phyloP scores from a whole-genome alignment of 441 rosid genomes.

The Eugenia klotzschiana region DNA sequence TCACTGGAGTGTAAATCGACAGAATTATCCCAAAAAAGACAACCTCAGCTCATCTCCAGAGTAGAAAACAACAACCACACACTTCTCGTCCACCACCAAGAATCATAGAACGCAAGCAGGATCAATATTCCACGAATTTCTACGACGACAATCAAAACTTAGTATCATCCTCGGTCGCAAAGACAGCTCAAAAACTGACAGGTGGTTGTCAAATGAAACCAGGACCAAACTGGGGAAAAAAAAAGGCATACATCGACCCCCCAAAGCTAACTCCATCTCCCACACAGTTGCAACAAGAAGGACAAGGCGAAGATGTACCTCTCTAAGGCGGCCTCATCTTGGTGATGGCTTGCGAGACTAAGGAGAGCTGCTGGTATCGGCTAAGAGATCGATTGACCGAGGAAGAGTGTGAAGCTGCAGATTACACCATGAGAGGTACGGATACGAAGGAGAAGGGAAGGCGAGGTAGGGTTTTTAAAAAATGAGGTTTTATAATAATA shows the following conservation, averaged over 20 bases:
- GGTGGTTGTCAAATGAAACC: neutral
- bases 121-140: neutral
- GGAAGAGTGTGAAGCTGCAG: neutral
- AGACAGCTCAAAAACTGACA: neutral
- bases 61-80: neutral
- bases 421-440: neutral
- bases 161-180: neutral
- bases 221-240: neutral
- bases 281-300: neutral
- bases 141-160: neutral
- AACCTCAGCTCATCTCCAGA: neutral
- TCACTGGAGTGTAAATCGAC: neutral
- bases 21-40: neutral
- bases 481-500: neutral
- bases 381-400: neutral
- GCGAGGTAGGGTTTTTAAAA: neutral
- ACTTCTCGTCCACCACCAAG: neutral
- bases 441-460: neutral
- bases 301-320: neutral
- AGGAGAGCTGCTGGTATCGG: neutral
- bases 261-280: neutral
- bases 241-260: neutral
- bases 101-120: neutral
- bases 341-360: neutral
- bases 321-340: neutral